These are phyloP conservation scores for Limtongia smithiae DNA, from an alignment of 805 yeast genomes.

Conservation along the genomic window DNA sequence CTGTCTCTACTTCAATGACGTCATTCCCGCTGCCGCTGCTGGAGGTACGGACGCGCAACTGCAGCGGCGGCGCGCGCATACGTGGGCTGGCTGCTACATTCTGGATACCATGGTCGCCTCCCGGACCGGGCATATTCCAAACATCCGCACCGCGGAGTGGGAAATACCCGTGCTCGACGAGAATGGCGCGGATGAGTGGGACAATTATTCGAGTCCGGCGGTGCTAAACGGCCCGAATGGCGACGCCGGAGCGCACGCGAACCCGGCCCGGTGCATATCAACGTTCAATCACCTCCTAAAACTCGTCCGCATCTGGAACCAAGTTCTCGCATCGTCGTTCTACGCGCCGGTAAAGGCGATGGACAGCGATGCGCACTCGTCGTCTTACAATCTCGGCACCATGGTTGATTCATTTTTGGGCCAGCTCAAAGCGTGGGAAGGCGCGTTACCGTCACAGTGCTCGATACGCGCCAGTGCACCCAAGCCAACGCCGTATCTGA, in stretches of 20 bases:
- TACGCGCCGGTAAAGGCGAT: conserved; percentile 1
- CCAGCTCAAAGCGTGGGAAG: conserved; percentile 12
- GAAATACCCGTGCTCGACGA: conserved; percentile 2
- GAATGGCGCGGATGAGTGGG: conserved; percentile 17
- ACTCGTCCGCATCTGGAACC: conserved; percentile 15
- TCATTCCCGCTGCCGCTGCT: no score
- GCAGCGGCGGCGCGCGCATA: neutral
- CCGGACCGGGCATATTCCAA: conserved; percentile 6
- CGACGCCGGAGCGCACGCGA: neutral
- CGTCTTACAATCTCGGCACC: neutral
- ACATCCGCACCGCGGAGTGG: conserved; percentile 11
- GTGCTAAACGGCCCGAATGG: neutral
- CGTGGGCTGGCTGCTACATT: conserved; percentile 11
- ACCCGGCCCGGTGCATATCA: conserved; percentile 14
- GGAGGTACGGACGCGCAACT: neutral
- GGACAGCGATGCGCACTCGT: no score
- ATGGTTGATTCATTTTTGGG: conserved; percentile 1
- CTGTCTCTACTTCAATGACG: neutral
- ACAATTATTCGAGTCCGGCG: conserved; percentile 3
- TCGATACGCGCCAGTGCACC: neutral
- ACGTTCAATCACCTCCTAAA: conserved; percentile 9
- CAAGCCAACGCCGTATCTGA: conserved; percentile 10
- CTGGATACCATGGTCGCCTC: conserved; percentile 14
- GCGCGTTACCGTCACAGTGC: conserved; percentile 11
- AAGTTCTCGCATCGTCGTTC: neutral